Evolutionary conservation across 208 protist genomes (phyloP).

Genomic region (Leishmania gerbilli): DNA sequence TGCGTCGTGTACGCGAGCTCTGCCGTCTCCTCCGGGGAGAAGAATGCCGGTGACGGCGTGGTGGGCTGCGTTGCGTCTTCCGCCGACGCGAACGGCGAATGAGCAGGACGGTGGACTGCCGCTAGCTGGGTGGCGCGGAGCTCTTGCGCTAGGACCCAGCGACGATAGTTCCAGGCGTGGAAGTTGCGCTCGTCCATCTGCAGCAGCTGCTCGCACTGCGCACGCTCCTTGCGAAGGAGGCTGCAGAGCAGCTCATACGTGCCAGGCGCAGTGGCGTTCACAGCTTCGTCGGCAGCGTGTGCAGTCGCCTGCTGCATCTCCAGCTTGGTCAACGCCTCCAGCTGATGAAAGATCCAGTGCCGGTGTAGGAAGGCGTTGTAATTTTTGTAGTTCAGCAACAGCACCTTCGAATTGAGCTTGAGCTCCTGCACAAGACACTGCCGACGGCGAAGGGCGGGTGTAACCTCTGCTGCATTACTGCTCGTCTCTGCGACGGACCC

Average conservation of each 20-base stretch:
- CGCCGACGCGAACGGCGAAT: not conserved
- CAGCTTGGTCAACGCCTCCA: conserved; percentile 35
- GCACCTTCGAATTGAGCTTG: conserved; percentile 58
- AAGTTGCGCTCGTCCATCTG: conserved; percentile 91
- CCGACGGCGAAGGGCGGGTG: not conserved
- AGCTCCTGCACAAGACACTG: conserved; percentile 61
- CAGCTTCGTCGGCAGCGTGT: not conserved
- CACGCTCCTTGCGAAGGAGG: conserved; percentile 60
- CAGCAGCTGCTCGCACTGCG: conserved; percentile 74
- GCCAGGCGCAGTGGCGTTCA: not conserved
- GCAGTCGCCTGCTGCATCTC: conserved; percentile 8
- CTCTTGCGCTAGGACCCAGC: conserved; percentile 51
- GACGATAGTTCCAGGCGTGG: conserved; percentile 89
- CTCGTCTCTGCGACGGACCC: not conserved
- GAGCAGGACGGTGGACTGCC: not conserved
- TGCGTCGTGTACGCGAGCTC: conserved; percentile 84
- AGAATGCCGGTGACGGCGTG: conserved; percentile 10
- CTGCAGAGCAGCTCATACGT: conserved; percentile 23
- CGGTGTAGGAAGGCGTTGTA: conserved; percentile 90
- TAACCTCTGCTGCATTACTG: not conserved
- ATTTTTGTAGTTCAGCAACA: conserved; percentile 79
- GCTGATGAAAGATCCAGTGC: conserved; percentile 73
- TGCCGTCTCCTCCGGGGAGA: conserved; percentile 40
- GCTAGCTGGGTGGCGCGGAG: conserved; percentile 20
- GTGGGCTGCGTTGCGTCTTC: not conserved